A percentile compares a stretch with the other conserved stretches of the same genome.
Evolutionary conservation across 2,329 filamentous ascomycete species (phyloP).

Genomic region (Pseudohalonectria lignicola): DNA sequence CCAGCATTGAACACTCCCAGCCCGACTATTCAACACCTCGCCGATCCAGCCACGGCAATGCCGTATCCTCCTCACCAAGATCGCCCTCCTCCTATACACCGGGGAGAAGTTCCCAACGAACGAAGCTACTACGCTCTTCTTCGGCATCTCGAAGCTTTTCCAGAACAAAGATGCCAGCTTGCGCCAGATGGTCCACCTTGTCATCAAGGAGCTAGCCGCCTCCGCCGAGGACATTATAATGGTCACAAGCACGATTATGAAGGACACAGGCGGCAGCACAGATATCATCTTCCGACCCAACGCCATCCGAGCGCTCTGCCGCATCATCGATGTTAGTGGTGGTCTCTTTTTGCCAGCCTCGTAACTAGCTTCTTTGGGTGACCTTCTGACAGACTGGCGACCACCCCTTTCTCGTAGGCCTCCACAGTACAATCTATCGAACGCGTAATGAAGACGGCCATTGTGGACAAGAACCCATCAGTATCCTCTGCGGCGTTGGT

Average conservation of each 20-base stretch:
- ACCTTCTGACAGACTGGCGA: background rate
- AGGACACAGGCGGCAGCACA: slow-evolving; percentile 91
- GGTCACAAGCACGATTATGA: slow-evolving; percentile 99
- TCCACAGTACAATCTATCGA: slow-evolving; percentile 97
- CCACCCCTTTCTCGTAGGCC: slow-evolving; percentile 39
- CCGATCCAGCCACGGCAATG: slow-evolving; percentile 96
- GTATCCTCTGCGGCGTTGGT: slow-evolving; percentile 93
- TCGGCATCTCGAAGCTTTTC: slow-evolving; percentile 97
- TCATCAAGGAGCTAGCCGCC: slow-evolving; percentile 93
- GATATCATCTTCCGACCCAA: slow-evolving; percentile 92
- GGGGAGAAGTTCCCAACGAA: slow-evolving; percentile 95
- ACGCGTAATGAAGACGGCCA: slow-evolving; percentile 96
- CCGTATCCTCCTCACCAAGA: slow-evolving; percentile 93
- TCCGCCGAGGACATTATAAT: slow-evolving; percentile 99
- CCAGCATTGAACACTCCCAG: slow-evolving; percentile 32
- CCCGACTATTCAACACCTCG: slow-evolving; percentile 94
- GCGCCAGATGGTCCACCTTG: slow-evolving; percentile 96
- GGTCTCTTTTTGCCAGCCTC: background rate
- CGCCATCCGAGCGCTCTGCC: slow-evolving; percentile 87
- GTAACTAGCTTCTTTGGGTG: too few relatives aligned
- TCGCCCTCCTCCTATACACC: slow-evolving; percentile 89
- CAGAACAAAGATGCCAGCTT: slow-evolving; percentile 98
- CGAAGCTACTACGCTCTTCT: slow-evolving; percentile 96
- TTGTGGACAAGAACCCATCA: slow-evolving; percentile 97
- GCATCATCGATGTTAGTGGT: slow-evolving; percentile 79